These are phyloP conservation scores for Hondaea fermentalgiana DNA, from an alignment of 108 stramenopile species.

Conservation along the genomic window DNA sequence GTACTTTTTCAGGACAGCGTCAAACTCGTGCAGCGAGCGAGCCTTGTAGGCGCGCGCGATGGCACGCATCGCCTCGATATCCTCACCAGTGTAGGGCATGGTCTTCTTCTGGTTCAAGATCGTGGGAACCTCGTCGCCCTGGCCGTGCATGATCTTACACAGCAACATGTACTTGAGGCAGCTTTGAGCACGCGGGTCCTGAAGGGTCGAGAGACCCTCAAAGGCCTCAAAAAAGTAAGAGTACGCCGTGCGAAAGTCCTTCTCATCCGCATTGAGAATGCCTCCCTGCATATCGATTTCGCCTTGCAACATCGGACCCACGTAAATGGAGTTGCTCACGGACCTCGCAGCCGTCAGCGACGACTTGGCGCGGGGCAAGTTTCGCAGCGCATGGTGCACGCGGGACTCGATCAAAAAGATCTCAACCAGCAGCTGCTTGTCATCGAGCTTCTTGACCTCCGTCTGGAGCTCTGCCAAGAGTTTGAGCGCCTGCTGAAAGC, in stretches of 20 bases:
- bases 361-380: conserved; percentile 93
- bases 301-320: conserved; percentile 82
- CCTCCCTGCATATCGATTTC: conserved; percentile 94
- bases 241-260: conserved; percentile 94
- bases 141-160: conserved; percentile 75
- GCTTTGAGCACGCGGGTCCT: conserved; percentile 59
- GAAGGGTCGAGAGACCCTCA: conserved; percentile 84
- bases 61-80: conserved; percentile 86
- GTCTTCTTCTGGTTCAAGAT: conserved; percentile 76
- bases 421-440: conserved; percentile 95
- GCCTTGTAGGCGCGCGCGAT: conserved; percentile 80
- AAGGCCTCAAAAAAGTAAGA: conserved; percentile 99
- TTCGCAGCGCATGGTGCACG: conserved; percentile 85
- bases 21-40: conserved; percentile 76
- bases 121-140: neutral
- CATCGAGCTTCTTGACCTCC: conserved; percentile 97
- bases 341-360: conserved; percentile 92
- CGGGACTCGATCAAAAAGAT: conserved; percentile 85
- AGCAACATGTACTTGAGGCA: conserved; percentile 97
- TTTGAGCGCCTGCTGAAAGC: conserved; percentile 70
- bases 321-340: conserved; percentile 88
- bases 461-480: conserved; percentile 70
- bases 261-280: conserved; percentile 89
- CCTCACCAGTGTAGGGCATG: conserved; percentile 84
- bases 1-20: conserved; percentile 30